Evolutionary conservation across 2,329 filamentous ascomycete genomes (phyloP), one percentile per base, ranked within the genome.

Genomic region (Escovopsis sp.): DNA sequence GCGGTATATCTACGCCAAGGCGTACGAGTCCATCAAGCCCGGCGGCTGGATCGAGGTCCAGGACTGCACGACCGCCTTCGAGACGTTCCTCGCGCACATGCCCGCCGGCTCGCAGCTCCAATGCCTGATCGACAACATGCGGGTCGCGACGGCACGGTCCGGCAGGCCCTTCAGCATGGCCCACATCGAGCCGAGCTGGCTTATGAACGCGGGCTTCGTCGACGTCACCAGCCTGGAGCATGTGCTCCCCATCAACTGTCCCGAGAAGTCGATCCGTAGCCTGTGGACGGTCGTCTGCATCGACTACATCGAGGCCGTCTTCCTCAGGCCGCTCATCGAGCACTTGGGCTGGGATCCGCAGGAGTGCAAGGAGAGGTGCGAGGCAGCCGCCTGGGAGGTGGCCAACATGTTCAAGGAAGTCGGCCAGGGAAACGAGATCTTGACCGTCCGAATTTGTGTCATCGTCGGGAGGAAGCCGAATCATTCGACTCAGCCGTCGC

Each of bases 41-140:
- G 70, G 70, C 29, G 70, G 68, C 12, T 73, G 65, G 63, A 60
- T 74, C 29, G 69, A 74, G 48, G 48, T 73, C 6, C 49, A 68
- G 31, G 70, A 73, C 43, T 39, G 53, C 14, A 40, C 43, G 27
- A 44, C 45, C 30, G 60, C 56, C 39, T 40, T 51, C n/a, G 45
- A 45, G 1, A 41, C 47, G 5, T 70, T 68, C 37, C 39, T 51
- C n/a, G 45, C 45, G 1, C 42, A 48, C 7, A 70, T 68, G 37
- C 52, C 62, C 1, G 47, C 59, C 0, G 60, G 59, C 13, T 68
- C 66, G 2, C 46, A 62, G n/a, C 55, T 66, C 31, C 60, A 61
- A 39, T 46, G 52, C 28, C 43, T 70, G 4, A 48, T 52, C 14
- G 44, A 47, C 5, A 66, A 68, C 33, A 44, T 68, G 12, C 44